These are phyloP conservation scores for Aspergillus pseudoviridinutans DNA, from an alignment of 2,329 filamentous ascomycete genomes.

Conservation along the genomic window DNA sequence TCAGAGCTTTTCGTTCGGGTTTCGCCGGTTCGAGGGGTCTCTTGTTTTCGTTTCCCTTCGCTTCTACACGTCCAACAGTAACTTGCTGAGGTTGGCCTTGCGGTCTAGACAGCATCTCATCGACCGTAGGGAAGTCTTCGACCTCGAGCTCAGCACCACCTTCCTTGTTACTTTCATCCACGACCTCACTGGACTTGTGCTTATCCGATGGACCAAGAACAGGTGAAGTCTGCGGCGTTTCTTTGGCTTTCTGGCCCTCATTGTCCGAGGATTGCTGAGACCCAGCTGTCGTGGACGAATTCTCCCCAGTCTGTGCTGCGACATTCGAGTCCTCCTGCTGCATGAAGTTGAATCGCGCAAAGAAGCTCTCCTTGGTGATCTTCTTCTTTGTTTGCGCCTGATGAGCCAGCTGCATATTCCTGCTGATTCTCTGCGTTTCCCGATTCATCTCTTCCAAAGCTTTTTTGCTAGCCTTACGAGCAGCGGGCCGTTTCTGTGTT, in stretches of 20 bases:
- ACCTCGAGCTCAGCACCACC: constrained; percentile 10
- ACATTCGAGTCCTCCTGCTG: constrained; percentile 32
- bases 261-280: constrained; percentile 48
- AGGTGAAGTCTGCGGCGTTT: constrained; percentile 70
- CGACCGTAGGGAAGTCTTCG: constrained; percentile 38
- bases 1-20: constrained; percentile 26
- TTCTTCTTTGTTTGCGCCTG: constrained; percentile 89
- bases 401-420: constrained; percentile 87
- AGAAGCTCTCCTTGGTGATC: constrained; percentile 75
- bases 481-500: constrained; percentile 64
- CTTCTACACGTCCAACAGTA: constrained; percentile 3
- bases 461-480: constrained; percentile 86
- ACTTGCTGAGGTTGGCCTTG: constrained; percentile 15
- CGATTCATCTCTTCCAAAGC: constrained; percentile 91
- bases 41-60: constrained; percentile 8
- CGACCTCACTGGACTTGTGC: background rate
- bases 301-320: constrained; percentile 23
- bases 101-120: constrained; percentile 31
- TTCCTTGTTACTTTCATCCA: background rate
- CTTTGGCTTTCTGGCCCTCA: constrained; percentile 43
- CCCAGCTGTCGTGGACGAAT: constrained; percentile 43
- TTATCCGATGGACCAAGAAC: constrained; percentile 28
- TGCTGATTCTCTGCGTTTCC: constrained; percentile 85
- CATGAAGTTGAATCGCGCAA: constrained; percentile 77
- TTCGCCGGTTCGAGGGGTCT: constrained; percentile 21